phyloP scores from a whole-genome alignment of 1,284 basidiomycete species.

The Papiliotrema terrestris region DNA sequence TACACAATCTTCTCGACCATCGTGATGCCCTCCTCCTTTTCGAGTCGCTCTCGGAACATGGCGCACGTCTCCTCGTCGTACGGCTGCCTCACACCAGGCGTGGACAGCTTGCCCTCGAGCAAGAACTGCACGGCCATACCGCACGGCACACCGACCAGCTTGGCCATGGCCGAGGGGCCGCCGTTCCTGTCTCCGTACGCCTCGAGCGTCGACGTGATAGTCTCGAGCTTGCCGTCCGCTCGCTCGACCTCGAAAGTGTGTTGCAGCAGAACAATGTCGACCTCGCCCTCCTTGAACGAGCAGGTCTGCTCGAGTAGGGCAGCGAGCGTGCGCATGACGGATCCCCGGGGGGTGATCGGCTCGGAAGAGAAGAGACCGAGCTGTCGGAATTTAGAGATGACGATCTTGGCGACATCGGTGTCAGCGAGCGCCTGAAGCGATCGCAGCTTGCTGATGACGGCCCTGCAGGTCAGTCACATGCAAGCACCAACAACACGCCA shows the following conservation, averaged over 20 bases:
- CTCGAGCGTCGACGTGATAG: constrained; percentile 86
- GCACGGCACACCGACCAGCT: constrained; percentile 86
- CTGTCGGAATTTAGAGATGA: constrained; percentile 85
- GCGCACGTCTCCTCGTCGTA: constrained; percentile 85
- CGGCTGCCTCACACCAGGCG: constrained; percentile 80
- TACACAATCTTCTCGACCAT: constrained; percentile 63
- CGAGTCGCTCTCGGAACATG: constrained; percentile 69
- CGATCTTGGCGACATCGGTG: constrained; percentile 65
- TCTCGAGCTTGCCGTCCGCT: constrained; percentile 76
- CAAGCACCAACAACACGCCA: constrained; percentile 5
- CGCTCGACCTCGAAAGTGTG: constrained; percentile 92
- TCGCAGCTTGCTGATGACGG: constrained; percentile 69
- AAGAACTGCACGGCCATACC: constrained; percentile 87
- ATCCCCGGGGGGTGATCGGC: constrained; percentile 65
- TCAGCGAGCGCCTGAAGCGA: constrained; percentile 66
- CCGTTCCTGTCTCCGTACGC: constrained; percentile 74
- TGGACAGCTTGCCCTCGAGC: constrained; percentile 64
- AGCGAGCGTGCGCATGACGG: constrained; percentile 92
- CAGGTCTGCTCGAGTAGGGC: constrained; percentile 86
- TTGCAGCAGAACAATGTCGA: constrained; percentile 95
- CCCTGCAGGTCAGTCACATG: constrained; percentile 30
- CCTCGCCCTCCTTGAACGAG: constrained; percentile 85
- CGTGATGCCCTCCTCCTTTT: constrained; percentile 73
- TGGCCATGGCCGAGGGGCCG: constrained; percentile 92
- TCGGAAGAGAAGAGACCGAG: constrained; percentile 81